Base-by-base conservation (phyloP, 2,329 filamentous ascomycete species). In the Neobulgaria alba region DNA sequence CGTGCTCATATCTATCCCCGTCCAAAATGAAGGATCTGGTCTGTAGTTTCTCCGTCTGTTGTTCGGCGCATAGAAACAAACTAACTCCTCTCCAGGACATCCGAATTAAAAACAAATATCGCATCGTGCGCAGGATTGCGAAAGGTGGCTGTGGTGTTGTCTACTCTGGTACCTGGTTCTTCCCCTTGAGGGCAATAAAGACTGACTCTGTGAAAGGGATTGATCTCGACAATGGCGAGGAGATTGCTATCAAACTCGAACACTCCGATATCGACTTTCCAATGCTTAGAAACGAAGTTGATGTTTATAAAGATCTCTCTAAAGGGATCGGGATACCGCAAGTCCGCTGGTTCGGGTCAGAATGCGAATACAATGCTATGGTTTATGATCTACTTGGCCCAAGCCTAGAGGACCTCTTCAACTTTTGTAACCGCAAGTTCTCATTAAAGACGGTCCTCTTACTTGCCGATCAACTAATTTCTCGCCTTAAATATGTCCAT, bases 351-450 rank as follows among this genome's bases (percentile, higher is more conserved):
- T 98, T 95, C 66, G 92, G 92, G 56, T 96, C 90, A 46, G 92
- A 98, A 69, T 96, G 90, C 67, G 92, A 96, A 71, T 96, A 96
- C 79, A 96, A 98, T 68, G 92, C 90, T 64, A 96, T 98, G 92
- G 92, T 98, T 38, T 79, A 96, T 53, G 92, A 98, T 61, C 81
- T 98, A 19, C 84, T 98, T 43, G 92, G 92, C 30, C 92, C 92
- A 53, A 92, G 84, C 60, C 70, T 98, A 66, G 92, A 96, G 68
- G 92, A 98, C 62, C 77, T 98, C 29, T 98, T 98, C 85, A 96
- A 96, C 77, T 96, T 96, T 67, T 98, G 92, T 79, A 96, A 96
- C 79, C 85, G 92, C 67, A 96, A 96, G 66, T 96, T 96, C 73
- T 95, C 90, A 9, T 71, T 96, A 55, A 98, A 98, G 82, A 98